These are phyloP conservation scores for Aspergillus alliaceus DNA, from an alignment of 2,329 filamentous ascomycete species.

Conservation along the genomic window DNA sequence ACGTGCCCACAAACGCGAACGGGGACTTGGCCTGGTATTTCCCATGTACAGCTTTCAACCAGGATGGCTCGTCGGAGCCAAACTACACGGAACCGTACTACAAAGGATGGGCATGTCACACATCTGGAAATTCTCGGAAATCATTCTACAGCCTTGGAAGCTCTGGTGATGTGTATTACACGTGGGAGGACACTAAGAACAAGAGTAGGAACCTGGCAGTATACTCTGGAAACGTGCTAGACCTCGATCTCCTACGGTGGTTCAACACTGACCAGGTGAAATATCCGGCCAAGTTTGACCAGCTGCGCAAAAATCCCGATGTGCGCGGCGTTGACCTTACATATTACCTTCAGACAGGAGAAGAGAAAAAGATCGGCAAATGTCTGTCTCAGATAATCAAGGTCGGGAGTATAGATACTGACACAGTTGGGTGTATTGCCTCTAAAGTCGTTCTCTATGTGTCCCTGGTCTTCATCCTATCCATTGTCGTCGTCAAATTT, in stretches of 20 bases:
- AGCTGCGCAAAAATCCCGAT: constrained; percentile 69
- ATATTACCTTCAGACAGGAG: constrained; percentile 74
- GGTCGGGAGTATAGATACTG: constrained; percentile 92
- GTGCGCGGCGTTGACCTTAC: constrained; percentile 87
- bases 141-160: constrained; percentile 72
- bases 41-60: constrained; percentile 86
- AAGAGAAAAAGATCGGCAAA: constrained; percentile 78
- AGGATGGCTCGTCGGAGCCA: constrained; percentile 79
- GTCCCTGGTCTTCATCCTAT: constrained; percentile 85
- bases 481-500: constrained; percentile 84
- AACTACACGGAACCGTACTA: constrained; percentile 77
- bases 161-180: constrained; percentile 89
- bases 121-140: constrained; percentile 64
- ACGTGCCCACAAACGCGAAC: constrained; percentile 73
- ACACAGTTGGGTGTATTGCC: constrained; percentile 94
- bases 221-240: constrained; percentile 90
- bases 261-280: constrained; percentile 80
- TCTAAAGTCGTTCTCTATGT: constrained; percentile 96
- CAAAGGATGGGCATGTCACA: constrained; percentile 86
- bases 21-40: constrained; percentile 94
- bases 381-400: constrained; percentile 94
- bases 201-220: constrained; percentile 85
- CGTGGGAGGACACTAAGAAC: constrained; percentile 92
- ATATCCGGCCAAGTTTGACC: constrained; percentile 74
- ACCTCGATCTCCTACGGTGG: constrained; percentile 85